phyloP scores from a whole-genome alignment of 2,329 filamentous ascomycete species.

The Purpureocillium lavendulum region DNA sequence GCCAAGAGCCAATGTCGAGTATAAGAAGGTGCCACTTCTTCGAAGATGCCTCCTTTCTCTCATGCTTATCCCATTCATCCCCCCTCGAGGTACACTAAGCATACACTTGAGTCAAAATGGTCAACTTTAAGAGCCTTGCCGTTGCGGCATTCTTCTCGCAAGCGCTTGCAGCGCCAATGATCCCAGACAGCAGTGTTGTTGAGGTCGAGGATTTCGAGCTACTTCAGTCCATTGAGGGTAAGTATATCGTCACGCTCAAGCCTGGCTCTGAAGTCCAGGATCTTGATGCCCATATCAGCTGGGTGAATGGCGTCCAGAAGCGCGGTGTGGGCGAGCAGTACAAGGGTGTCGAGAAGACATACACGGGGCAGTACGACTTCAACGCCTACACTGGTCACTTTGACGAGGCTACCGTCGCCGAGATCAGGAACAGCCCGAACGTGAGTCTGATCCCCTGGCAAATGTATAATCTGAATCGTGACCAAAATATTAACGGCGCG shows the following conservation, averaged over 20 bases:
- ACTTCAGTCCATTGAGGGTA: slow-evolving; percentile 26
- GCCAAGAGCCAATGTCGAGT: no score
- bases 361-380: slow-evolving; percentile 20
- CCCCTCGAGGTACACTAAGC: no score
- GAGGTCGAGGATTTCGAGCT: slow-evolving; percentile 1
- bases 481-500: not conserved
- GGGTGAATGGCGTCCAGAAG: slow-evolving; percentile 43
- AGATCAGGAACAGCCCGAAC: slow-evolving; percentile 31
- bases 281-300: slow-evolving; percentile 38
- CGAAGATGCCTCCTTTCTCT: no score
- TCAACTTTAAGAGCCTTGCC: slow-evolving; percentile 18
- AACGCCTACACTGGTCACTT: slow-evolving; percentile 36
- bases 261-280: slow-evolving; percentile 32
- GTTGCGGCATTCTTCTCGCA: slow-evolving; percentile 16
- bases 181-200: slow-evolving; percentile 7
- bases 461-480: no score
- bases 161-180: slow-evolving; percentile 10
- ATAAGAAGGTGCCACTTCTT: no score
- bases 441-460: slow-evolving; percentile 19
- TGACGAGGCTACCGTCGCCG: slow-evolving; percentile 28
- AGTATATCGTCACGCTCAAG: slow-evolving; percentile 57
- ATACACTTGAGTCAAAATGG: slow-evolving; percentile 16
- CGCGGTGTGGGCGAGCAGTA: slow-evolving; percentile 42
- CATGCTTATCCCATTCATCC: no score
- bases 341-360: slow-evolving; percentile 22